Evolutionary conservation across 73 alveolate species (phyloP), one percentile per base, ranked within the genome.

Genomic region (Symbiodinium pilosum): DNA sequence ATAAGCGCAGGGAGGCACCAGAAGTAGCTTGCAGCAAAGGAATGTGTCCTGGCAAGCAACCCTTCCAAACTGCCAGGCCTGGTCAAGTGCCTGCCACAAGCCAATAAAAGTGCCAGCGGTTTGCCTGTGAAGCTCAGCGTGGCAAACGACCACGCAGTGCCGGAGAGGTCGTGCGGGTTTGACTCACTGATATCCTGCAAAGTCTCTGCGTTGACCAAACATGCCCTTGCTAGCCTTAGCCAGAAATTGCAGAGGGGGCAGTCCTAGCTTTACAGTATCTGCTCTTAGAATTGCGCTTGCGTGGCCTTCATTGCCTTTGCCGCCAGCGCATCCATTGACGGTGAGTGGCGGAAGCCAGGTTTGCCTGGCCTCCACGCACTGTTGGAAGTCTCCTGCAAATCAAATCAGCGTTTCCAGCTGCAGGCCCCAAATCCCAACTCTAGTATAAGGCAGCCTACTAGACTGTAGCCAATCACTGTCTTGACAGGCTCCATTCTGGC

Each of bases 71-170:
- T n/a, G n/a, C n/a, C n/a, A n/a, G n/a, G n/a, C n/a, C n/a, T n/a
- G n/a, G n/a, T n/a, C n/a, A n/a, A n/a, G n/a, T n/a, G n/a, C n/a
- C n/a, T n/a, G n/a, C n/a, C n/a, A n/a, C n/a, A n/a, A n/a, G n/a
- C n/a, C n/a, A n/a, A n/a, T n/a, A n/a, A n/a, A n/a, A n/a, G n/a
- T n/a, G n/a, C n/a, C 59, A 47, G 59, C 59, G 59, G 59, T 6
- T 47, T 26, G 34, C 81, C 81, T 26, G 86, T 40, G 43, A n/a
- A n/a, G 52, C 96, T 89, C 96, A 89, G n/a, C 12, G 96, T 89
- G 34, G 96, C 96, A 43, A 68, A 68, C 43, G 96, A 83, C 87
- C 96, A 89, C 30, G n/a, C 96, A 11, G 77, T 69, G 44, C 88
- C 96, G 8, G 88, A 89, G 43, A 68, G 40, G 83, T 89, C 96